phyloP scores from a whole-genome alignment of 257 asterid species.

The Striga asiatica region DNA sequence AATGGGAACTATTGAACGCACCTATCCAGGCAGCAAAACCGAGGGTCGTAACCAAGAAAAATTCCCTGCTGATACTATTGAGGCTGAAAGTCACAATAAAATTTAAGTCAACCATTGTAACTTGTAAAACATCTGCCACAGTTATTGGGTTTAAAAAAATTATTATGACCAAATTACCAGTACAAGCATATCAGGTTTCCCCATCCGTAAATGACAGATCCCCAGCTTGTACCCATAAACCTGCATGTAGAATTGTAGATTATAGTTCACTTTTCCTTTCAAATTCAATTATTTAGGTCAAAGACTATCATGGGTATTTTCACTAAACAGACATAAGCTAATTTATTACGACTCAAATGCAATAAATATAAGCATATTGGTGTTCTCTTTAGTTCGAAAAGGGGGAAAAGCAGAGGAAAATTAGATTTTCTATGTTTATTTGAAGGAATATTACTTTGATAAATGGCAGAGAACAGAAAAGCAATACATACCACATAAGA shows the following conservation, averaged over 20 bases:
- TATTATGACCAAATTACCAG: conserved; percentile 35
- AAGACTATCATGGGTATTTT: background rate
- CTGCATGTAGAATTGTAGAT: conserved; percentile 28
- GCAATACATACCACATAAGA: conserved; percentile 78
- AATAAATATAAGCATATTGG: no score
- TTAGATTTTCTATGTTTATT: no score
- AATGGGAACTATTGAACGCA: conserved; percentile 17
- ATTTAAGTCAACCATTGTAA: conserved; percentile 4
- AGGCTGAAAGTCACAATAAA: conserved; percentile 34
- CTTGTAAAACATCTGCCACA: background rate
- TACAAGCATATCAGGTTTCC: conserved; percentile 86
- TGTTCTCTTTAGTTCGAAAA: no score
- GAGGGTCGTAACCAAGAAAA: conserved; percentile 60
- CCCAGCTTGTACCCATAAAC: conserved; percentile 93
- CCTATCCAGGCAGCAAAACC: conserved; percentile 70
- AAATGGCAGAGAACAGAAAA: background rate
- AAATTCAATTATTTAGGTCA: background rate
- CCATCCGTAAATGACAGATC: conserved; percentile 80
- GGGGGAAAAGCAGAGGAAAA: no score
- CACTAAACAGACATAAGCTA: background rate
- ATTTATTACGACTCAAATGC: no score
- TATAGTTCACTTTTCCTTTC: background rate
- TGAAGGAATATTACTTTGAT: no score
- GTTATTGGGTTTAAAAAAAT: background rate
- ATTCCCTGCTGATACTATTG: conserved; percentile 52